phyloP scores from a whole-genome alignment of 805 yeast species.

The Komagataella phaffii region DNA sequence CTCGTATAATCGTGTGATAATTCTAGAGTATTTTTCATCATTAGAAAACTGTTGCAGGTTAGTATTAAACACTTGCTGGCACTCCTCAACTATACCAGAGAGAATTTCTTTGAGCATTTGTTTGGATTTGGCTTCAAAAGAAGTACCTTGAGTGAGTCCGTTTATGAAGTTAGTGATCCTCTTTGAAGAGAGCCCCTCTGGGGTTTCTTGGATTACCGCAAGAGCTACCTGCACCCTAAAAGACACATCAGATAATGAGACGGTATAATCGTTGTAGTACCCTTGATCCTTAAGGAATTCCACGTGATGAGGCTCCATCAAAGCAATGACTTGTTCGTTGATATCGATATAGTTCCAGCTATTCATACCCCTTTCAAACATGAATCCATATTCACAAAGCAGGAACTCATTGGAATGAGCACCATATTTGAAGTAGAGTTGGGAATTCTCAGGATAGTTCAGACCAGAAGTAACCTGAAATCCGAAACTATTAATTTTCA shows the following conservation, averaged over 20 bases:
- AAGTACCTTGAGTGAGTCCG: conserved; percentile 35
- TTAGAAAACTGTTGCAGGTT: background rate
- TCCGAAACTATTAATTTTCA: conserved; percentile 29
- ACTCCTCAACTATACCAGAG: background rate
- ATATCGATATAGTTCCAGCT: conserved; percentile 64
- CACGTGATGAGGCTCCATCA: conserved; percentile 22
- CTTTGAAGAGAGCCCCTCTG: conserved; percentile 13
- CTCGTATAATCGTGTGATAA: background rate
- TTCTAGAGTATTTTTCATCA: background rate
- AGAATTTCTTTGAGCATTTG: conserved; percentile 6
- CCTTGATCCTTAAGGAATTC: conserved; percentile 34
- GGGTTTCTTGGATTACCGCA: conserved; percentile 33
- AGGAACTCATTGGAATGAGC: conserved; percentile 79
- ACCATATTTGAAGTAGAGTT: conserved; percentile 69
- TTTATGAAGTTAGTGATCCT: conserved; percentile 23
- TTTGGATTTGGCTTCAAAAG: conserved; percentile 19
- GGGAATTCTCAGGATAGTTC: conserved; percentile 27
- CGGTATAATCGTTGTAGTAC: conserved; percentile 67
- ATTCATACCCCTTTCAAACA: conserved; percentile 28
- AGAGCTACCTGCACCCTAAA: conserved; percentile 69
- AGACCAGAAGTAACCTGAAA: conserved; percentile 35
- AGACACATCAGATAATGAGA: conserved; percentile 39
- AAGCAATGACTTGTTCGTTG: conserved; percentile 23
- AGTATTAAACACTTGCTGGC: background rate
- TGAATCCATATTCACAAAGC: conserved; percentile 81